Evolutionary conservation across 1,284 basidiomycete genomes (phyloP), one percentile per base, ranked within the genome.

Genomic region (Pterulicium gracile): DNA sequence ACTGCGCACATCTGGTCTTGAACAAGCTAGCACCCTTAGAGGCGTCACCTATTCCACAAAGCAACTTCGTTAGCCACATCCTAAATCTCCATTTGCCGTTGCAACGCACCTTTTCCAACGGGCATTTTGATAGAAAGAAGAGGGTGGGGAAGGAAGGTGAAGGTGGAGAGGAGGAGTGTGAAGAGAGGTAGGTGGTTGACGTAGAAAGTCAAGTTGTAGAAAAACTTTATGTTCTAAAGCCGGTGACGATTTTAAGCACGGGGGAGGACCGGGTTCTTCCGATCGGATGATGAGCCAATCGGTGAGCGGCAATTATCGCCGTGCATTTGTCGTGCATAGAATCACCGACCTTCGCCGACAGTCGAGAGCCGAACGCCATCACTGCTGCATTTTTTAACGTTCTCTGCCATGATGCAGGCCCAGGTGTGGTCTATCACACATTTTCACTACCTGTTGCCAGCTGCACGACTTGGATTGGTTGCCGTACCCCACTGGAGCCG

Each of bases 1-100:
- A 98, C 67, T 97, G 93, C 50, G 91, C 91, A 63, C 95, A 98
- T 55, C 94, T 90, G 56, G 91, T 95, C 79, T 90, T 91, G 83
- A 93, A 93, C 62, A 93, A 82, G 65, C 73, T 70, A 61, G 92
- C 92, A 69, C 92, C 92, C 77, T 94, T 95, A 52, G 57, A 57
- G 59, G 81, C 67, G 72, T 95, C 89, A 79, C 93, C 92, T 92
- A 58, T 4, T 46, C 13, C 23, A 13, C 23, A 43, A 19, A 47
- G 18, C 44, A 39, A 40, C 19, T 24, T 15, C n/a, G 27, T 19
- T 12, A 24, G 20, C n/a, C 40, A 10, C 45, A 21, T 24, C 17
- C 44, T n/a, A 18, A 12, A 45, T 36, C 21, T 14, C 18, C 18
- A 35, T n/a, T 4, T n/a, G 36, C 12, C 22, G 19, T 14, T 17